Percentiles rank a stretch among this genome's conserved stretches.
Evolutionary conservation across 495 filamentous ascomycete species (phyloP).

Genomic region (Letharia lupina): DNA sequence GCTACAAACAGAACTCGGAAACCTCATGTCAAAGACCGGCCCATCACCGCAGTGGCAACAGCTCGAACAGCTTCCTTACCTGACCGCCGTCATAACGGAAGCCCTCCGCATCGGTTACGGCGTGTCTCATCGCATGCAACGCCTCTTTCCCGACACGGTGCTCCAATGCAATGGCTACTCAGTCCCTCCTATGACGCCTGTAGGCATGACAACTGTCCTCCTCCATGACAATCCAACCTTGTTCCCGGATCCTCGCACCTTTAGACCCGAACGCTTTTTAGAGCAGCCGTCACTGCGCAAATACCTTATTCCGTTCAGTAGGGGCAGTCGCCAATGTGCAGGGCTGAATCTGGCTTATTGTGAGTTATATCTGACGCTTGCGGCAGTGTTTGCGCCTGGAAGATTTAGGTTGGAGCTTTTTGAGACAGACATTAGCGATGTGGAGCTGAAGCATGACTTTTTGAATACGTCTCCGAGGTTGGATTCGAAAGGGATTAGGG

Average conservation of each 20-base stretch:
- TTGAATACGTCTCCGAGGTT: conserved; percentile 14
- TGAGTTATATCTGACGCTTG: conserved; percentile 21
- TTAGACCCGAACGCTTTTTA: conserved; percentile 38
- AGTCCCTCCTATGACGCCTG: conserved; percentile 28
- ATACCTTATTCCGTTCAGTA: conserved; percentile 21
- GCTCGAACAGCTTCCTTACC: conserved; percentile 41
- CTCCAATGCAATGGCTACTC: conserved; percentile 16
- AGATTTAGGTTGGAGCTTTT: conserved; percentile 18
- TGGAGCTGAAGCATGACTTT: conserved; percentile 20
- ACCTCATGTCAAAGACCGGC: conserved; percentile 7
- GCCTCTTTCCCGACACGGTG: conserved; percentile 28
- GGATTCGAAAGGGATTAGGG: conserved; percentile 22
- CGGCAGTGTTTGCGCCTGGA: conserved; percentile 20
- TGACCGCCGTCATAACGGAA: conserved; percentile 32
- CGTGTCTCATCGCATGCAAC: conserved; percentile 23
- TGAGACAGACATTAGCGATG: conserved; percentile 21
- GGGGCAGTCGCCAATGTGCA: conserved; percentile 20
- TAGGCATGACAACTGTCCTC: conserved; percentile 34
- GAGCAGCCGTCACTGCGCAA: conserved; percentile 14
- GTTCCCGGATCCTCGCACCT: conserved; percentile 33
- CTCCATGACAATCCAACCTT: conserved; percentile 27
- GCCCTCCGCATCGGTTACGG: conserved; percentile 31
- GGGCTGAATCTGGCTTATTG: conserved; percentile 22
- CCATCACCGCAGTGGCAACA: conserved; percentile 26
- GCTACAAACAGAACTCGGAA: conserved; percentile 31